Percentiles rank a stretch among this genome's conserved stretches.
These are phyloP conservation scores for Saccharomycopsis selenospora DNA, from an alignment of 805 yeast species.

Conservation along the genomic window DNA sequence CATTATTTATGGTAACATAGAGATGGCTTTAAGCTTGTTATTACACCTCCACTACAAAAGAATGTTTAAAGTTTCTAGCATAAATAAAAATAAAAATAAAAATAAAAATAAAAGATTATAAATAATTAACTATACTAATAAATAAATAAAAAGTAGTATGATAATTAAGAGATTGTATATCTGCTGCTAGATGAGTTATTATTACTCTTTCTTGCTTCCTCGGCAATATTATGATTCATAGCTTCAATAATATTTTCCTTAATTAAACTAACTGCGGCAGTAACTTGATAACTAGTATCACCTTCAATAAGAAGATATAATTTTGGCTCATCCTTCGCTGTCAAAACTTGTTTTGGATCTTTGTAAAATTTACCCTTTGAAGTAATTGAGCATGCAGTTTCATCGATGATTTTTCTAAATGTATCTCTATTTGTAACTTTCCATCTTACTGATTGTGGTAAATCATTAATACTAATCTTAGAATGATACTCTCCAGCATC, in stretches of 20 bases:
- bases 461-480: slow-evolving; percentile 69
- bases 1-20: no score
- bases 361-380: slow-evolving; percentile 74
- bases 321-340: slow-evolving; percentile 59
- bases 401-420: slow-evolving; percentile 55
- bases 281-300: slow-evolving; percentile 27
- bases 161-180: slow-evolving; percentile 8
- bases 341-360: slow-evolving; percentile 45
- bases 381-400: slow-evolving; percentile 70
- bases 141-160: not conserved
- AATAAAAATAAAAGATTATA: no score
- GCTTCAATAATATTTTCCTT: slow-evolving; percentile 16
- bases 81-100: no score
- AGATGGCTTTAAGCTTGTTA: no score
- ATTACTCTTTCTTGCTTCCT: slow-evolving; percentile 5
- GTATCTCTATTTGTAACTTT: slow-evolving; percentile 61
- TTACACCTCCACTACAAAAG: no score
- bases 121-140: no score
- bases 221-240: slow-evolving; percentile 7
- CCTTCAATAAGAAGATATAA: slow-evolving; percentile 76
- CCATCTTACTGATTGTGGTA: slow-evolving; percentile 79
- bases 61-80: no score
- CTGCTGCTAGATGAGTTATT: slow-evolving; percentile 1
- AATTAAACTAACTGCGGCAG: slow-evolving; percentile 16
- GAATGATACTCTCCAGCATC: slow-evolving; percentile 55